Evolutionary conservation across 2,329 filamentous ascomycete genomes (phyloP).

Genomic region (Trichoderma citrinoviride): DNA sequence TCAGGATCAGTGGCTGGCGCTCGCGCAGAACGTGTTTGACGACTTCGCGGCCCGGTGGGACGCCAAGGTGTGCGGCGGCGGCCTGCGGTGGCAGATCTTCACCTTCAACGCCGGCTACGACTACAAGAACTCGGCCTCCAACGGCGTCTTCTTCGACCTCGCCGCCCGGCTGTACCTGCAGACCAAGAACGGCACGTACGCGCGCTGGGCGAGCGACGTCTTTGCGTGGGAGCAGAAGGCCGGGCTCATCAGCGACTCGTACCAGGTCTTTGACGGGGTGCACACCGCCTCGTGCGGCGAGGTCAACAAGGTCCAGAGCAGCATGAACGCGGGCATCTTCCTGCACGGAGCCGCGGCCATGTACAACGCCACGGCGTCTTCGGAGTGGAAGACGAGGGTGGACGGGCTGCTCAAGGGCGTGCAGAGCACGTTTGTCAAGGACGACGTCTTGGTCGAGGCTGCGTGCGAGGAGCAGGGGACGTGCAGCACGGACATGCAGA

Average conservation of each 20-base stretch:
- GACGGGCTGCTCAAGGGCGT: slow-evolving; percentile 39
- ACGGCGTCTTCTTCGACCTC: slow-evolving; percentile 61
- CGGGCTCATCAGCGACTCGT: slow-evolving; percentile 58
- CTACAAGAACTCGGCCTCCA: slow-evolving; percentile 54
- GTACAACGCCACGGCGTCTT: slow-evolving; percentile 52
- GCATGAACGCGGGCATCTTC: slow-evolving; percentile 57
- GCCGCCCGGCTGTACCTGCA: slow-evolving; percentile 67
- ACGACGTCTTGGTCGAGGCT: slow-evolving; percentile 58
- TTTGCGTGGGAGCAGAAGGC: slow-evolving; percentile 59
- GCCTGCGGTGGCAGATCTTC: slow-evolving; percentile 77
- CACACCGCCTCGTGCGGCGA: slow-evolving; percentile 50
- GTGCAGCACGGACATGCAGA: slow-evolving; percentile 61
- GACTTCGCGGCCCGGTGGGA: slow-evolving; percentile 5
- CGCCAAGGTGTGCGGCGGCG: slow-evolving; percentile 62
- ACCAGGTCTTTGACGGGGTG: slow-evolving; percentile 58
- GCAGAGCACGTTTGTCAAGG: slow-evolving; percentile 39
- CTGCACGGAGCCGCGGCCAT: slow-evolving; percentile 59
- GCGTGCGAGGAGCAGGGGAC: slow-evolving; percentile 58
- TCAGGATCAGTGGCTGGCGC: slow-evolving; percentile 64
- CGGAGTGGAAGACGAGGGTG: slow-evolving; percentile 52
- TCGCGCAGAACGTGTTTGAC: slow-evolving; percentile 67
- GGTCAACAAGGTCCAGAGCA: slow-evolving; percentile 54
- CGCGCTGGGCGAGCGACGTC: slow-evolving; percentile 58
- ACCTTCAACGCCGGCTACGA: slow-evolving; percentile 64
- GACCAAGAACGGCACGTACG: slow-evolving; percentile 63